phyloP scores from a whole-genome alignment of 179 eudicot species.

The Nepenthes alata region DNA sequence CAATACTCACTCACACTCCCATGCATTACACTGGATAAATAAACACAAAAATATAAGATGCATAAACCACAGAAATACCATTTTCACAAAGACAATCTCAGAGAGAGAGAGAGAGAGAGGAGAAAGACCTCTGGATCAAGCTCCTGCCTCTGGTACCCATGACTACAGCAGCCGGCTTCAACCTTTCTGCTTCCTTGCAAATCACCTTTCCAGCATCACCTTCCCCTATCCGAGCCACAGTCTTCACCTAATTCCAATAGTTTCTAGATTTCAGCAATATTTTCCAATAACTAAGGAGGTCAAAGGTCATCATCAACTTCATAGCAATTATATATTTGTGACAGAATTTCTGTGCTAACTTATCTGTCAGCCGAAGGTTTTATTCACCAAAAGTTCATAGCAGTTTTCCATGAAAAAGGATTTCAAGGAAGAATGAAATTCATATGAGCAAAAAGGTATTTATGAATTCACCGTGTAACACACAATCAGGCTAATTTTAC shows the following conservation, averaged over 20 bases:
- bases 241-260: constrained; percentile 35
- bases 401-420: too few species aligned
- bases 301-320: background rate
- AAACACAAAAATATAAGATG: constrained; percentile 4
- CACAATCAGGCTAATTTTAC: too few species aligned
- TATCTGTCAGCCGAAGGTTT: too few species aligned
- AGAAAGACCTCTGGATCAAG: constrained; percentile 53
- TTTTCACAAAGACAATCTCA: too few species aligned
- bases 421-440: too few species aligned
- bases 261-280: background rate
- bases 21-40: constrained; percentile 50
- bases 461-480: too few species aligned
- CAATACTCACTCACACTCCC: constrained; percentile 91
- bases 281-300: too few species aligned
- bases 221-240: constrained; percentile 63
- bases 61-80: background rate
- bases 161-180: constrained; percentile 69
- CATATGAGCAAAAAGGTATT: too few species aligned
- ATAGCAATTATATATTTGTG: too few species aligned
- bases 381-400: too few species aligned
- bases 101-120: background rate
- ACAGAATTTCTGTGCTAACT: too few species aligned
- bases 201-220: constrained; percentile 87
- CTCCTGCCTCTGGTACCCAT: constrained; percentile 84
- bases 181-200: constrained; percentile 70